These are phyloP conservation scores for Apiotrichum montevideense DNA, from an alignment of 1,284 basidiomycete species.

Conservation along the genomic window DNA sequence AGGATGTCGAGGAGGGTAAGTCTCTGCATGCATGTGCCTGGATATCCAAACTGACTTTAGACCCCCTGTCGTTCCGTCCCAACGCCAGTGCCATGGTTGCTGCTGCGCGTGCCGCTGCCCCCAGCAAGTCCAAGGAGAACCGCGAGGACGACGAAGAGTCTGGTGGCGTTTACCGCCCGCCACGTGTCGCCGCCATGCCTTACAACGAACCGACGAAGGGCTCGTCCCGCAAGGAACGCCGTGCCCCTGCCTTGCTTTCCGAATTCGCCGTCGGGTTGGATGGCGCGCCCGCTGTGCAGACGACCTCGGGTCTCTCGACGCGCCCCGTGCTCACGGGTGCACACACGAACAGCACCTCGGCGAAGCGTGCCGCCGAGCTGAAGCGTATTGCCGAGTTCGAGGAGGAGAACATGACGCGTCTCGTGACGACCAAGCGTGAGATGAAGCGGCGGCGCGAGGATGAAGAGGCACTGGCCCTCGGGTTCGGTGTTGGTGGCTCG, in stretches of 20 bases:
- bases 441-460: constrained; percentile 69
- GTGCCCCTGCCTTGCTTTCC: constrained; percentile 63
- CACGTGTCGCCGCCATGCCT: constrained; percentile 84
- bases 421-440: constrained; percentile 89
- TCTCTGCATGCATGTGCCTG: no score
- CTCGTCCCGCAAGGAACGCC: constrained; percentile 52
- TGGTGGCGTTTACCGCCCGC: constrained; percentile 75
- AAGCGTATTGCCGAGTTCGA: constrained; percentile 84
- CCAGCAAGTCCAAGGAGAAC: constrained; percentile 22
- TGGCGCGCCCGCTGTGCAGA: constrained; percentile 58
- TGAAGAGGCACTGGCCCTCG: constrained; percentile 88
- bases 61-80: constrained; percentile 83
- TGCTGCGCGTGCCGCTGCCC: constrained; percentile 19
- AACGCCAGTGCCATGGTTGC: constrained; percentile 56
- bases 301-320: constrained; percentile 64
- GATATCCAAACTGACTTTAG: constrained; percentile 32
- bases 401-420: constrained; percentile 89
- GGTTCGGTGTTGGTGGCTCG: constrained; percentile 49
- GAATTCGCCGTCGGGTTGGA: constrained; percentile 56
- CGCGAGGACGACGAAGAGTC: constrained; percentile 33
- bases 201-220: constrained; percentile 59
- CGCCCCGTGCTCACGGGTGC: constrained; percentile 47
- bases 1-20: constrained; percentile 52
- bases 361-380: constrained; percentile 56
- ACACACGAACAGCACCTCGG: constrained; percentile 44